Evolutionary conservation across 2,329 filamentous ascomycete genomes (phyloP), one percentile per base, ranked within the genome.

Genomic region (Lachnellula occidentalis): DNA sequence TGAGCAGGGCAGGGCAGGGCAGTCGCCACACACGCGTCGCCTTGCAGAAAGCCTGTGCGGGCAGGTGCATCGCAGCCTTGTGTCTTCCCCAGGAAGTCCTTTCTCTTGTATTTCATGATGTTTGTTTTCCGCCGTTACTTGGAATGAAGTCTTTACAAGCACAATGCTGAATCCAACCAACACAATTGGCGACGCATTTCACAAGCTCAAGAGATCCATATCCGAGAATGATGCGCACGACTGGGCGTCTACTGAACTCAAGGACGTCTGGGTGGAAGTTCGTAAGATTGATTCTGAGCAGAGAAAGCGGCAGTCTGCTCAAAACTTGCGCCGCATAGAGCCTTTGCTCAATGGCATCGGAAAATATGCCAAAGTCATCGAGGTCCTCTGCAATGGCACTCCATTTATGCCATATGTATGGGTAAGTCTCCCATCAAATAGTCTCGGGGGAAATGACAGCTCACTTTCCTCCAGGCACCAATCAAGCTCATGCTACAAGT

Each of bases 361-460:
- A 27, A 67, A 73, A 39, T 78, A 77, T 47, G 66, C 72, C 0
- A 72, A 71, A 39, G 63, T 64, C 0, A 64, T 78, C 0, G 74
- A 76, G 1, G 62, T 73, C 0, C 56, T 77, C 0, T 78, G 76
- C 56, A 75, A 77, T 47, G 75, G 75, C 0, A 78, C 75, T 0
- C 72, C 72, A 0, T 78, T 68, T 55, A 34, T 78, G 5, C 64
- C 73, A 0, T 77, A 71, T 70, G 64, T 78, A 1, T 78, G 76
- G 76, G 57, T 56, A 24, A 6, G 56, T 51, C 34, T 36, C 17
- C 17, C 17, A 12, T 34, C n/a, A 36, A n/a, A 19, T 48, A 11
- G 19, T 41, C 22, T 43, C 22, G 24, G 3, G 6, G 15, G 34
- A 36, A 3, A 36, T 12, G 34, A 8, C 22, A 17, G 36, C 37